These are phyloP conservation scores for Psidium guajava DNA, from an alignment of 345 rosid species.

Conservation along the genomic window DNA sequence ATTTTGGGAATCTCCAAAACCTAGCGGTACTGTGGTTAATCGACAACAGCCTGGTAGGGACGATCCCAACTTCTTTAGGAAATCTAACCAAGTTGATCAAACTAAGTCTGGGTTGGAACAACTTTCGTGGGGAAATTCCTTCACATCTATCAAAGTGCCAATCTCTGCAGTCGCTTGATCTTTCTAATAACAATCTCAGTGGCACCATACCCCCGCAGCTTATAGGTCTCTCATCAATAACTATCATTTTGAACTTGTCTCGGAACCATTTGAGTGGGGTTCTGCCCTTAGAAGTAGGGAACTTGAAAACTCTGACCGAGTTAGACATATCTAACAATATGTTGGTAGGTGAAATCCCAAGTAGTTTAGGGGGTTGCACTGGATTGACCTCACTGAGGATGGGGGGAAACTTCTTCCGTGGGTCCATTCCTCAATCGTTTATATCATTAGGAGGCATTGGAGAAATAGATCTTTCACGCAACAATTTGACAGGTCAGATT, in stretches of 20 bases:
- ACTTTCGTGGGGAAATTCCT: slow-evolving; percentile 3
- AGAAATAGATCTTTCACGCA: neutral
- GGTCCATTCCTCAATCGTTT: neutral
- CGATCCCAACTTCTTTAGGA: neutral
- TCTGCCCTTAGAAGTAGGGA: neutral
- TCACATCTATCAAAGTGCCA: neutral
- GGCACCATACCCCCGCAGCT: neutral
- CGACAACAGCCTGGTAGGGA: neutral
- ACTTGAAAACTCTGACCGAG: rapidly evolving
- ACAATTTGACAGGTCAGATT: neutral
- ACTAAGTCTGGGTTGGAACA: neutral
- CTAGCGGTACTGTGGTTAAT: rapidly evolving
- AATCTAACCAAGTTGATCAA: neutral
- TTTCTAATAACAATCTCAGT: neutral
- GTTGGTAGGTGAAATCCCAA: neutral
- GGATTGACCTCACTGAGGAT: rapidly evolving
- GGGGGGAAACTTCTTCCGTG: neutral
- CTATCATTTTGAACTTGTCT: neutral
- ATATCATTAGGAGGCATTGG: neutral
- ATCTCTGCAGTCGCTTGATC: neutral
- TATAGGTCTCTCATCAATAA: neutral
- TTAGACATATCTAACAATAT: neutral
- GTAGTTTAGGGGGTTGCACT: neutral
- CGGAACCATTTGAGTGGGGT: neutral
- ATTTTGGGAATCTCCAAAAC: neutral